Conservation (phyloP, 495 filamentous ascomycete genomes). For the Xylaria venustula region DNA sequence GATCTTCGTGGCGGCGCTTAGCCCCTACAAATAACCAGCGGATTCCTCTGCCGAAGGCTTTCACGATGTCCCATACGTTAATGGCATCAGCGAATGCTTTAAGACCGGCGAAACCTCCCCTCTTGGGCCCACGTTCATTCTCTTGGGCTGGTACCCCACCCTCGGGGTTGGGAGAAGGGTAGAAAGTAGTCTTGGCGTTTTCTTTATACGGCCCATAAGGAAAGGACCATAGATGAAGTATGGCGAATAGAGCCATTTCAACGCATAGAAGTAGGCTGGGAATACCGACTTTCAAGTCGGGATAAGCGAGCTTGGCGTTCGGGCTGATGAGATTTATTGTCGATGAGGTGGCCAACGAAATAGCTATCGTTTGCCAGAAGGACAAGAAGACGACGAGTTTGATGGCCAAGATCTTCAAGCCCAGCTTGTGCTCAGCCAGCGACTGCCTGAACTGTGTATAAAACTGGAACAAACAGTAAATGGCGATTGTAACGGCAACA, state of each 20-base stretch:
- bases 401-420: slow-evolving; percentile 83
- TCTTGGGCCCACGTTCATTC: slow-evolving; percentile 52
- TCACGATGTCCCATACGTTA: slow-evolving; percentile 82
- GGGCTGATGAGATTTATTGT: slow-evolving; percentile 59
- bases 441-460: slow-evolving; percentile 72
- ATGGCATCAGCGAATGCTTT: slow-evolving; percentile 69
- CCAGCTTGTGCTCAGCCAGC: slow-evolving; percentile 68
- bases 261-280: slow-evolving; percentile 77
- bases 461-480: slow-evolving; percentile 92
- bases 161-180: slow-evolving; percentile 31
- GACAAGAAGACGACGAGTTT: slow-evolving; percentile 94
- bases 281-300: slow-evolving; percentile 79
- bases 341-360: slow-evolving; percentile 64
- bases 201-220: slow-evolving; percentile 66
- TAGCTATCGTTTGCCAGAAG: slow-evolving; percentile 82
- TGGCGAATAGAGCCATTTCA: slow-evolving; percentile 82
- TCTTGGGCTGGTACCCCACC: slow-evolving; percentile 36
- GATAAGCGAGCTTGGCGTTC: slow-evolving; percentile 59
- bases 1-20: slow-evolving; percentile 47
- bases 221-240: slow-evolving; percentile 83
- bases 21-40: slow-evolving; percentile 79
- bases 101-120: slow-evolving; percentile 62
- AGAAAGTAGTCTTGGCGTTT: slow-evolving; percentile 34
- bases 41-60: slow-evolving; percentile 72
- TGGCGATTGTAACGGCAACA: slow-evolving; percentile 75